phyloP scores from a whole-genome alignment of 2,329 filamentous ascomycete species.

The Fusarium sacchari region DNA sequence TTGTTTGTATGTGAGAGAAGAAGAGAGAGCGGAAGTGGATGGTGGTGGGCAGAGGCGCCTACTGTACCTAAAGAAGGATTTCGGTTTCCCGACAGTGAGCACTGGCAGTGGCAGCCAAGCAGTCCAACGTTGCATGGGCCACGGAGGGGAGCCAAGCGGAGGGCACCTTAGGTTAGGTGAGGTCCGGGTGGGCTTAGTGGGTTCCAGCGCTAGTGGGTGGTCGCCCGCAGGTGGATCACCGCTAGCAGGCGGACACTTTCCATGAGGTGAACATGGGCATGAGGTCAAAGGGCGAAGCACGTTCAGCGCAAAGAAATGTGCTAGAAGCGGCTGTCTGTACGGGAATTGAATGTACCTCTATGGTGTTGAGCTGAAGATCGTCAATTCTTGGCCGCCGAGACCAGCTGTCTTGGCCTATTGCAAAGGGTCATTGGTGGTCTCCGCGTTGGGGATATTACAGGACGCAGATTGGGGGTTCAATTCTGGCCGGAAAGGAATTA shows the following conservation, averaged over 20 bases:
- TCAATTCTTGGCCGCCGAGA: constrained; percentile 28
- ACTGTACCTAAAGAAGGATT: constrained; percentile 40
- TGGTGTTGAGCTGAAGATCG: constrained; percentile 35
- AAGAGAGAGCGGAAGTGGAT: constrained; percentile 19
- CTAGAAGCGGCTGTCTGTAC: constrained; percentile 16
- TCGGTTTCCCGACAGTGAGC: constrained; percentile 14
- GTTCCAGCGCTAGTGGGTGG: constrained; percentile 38
- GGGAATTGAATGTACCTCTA: constrained; percentile 18
- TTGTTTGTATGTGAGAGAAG: constrained; percentile 25
- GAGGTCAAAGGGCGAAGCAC: background rate
- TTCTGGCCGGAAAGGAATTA: background rate
- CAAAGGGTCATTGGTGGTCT: constrained; percentile 17
- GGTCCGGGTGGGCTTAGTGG: constrained; percentile 29
- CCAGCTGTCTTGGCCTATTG: constrained; percentile 17
- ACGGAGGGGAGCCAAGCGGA: constrained; percentile 19
- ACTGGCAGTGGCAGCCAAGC: constrained; percentile 17
- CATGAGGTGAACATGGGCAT: constrained; percentile 13
- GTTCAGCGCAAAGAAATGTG: constrained; percentile 12
- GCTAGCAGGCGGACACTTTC: constrained; percentile 35
- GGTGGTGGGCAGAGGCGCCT: constrained; percentile 42
- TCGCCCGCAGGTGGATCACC: constrained; percentile 45
- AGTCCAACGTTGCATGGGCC: constrained; percentile 45
- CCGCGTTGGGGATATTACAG: background rate
- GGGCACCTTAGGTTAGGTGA: constrained; percentile 25
- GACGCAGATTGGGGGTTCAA: background rate